A percentile compares a stretch with the other conserved stretches of the same genome.
Conservation (phyloP, 2,329 filamentous ascomycete genomes). For the Beauveria caledonica region DNA sequence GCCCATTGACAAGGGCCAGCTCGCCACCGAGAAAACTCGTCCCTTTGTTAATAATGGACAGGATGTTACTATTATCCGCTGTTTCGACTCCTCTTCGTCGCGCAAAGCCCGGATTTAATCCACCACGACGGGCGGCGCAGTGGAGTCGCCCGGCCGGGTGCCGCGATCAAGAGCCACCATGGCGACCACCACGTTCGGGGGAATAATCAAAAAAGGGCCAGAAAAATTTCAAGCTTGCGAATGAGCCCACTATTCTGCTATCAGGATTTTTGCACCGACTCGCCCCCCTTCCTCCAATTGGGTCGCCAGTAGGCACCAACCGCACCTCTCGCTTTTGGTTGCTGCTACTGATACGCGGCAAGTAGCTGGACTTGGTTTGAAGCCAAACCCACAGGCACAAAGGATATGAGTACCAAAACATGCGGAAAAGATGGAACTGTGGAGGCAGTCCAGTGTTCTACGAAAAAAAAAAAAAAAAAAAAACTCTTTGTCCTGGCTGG, state of each 20-base stretch:
- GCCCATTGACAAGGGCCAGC: not conserved
- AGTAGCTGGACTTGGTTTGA: not conserved
- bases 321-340: not conserved
- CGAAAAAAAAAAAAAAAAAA: no score
- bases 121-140: not conserved
- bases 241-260: conserved; percentile 3
- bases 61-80: not conserved
- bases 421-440: conserved; percentile 1
- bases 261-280: not conserved
- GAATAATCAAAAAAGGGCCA: not conserved
- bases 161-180: conserved; percentile 6
- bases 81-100: conserved; percentile 2
- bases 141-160: conserved; percentile 10
- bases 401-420: not conserved
- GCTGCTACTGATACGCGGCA: not conserved
- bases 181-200: not conserved
- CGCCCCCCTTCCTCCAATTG: not conserved
- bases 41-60: not conserved
- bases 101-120: not conserved
- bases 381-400: not conserved
- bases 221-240: not conserved
- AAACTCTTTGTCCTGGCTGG: not conserved
- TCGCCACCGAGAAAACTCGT: not conserved
- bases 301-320: not conserved
- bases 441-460: not conserved